Conservation (phyloP, 2,329 filamentous ascomycete genomes). For the Cladobotryum protrusum region DNA sequence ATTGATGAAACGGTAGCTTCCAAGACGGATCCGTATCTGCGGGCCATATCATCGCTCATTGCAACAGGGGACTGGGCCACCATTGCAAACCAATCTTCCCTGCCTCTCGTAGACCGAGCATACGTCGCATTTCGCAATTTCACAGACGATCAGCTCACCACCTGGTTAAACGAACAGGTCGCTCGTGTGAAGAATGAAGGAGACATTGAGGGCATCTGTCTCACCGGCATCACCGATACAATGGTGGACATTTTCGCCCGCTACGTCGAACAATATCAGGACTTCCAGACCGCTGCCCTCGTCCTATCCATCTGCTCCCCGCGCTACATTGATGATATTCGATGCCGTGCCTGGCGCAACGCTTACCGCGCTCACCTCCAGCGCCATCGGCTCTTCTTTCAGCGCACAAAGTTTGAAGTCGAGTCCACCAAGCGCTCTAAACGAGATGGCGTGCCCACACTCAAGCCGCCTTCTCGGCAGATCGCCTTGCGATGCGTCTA, state of each 20-base stretch:
- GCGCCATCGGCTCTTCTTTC: constrained; percentile 66
- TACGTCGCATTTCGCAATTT: constrained; percentile 66
- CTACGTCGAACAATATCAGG: constrained; percentile 69
- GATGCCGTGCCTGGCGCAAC: constrained; percentile 67
- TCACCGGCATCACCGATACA: constrained; percentile 69
- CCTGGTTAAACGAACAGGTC: constrained; percentile 63
- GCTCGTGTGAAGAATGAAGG: constrained; percentile 56
- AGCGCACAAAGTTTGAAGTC: constrained; percentile 71
- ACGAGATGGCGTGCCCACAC: constrained; percentile 54
- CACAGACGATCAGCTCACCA: constrained; percentile 53
- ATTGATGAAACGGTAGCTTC: constrained; percentile 54
- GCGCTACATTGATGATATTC: constrained; percentile 68
- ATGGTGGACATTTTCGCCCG: constrained; percentile 69
- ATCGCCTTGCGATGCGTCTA: constrained; percentile 71
- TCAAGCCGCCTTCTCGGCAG: constrained; percentile 60
- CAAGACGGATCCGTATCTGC: constrained; percentile 70
- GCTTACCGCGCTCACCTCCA: constrained; percentile 66
- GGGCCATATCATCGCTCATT: constrained; percentile 72
- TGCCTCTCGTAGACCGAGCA: constrained; percentile 68
- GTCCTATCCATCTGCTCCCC: constrained; percentile 69
- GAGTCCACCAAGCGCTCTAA: constrained; percentile 66
- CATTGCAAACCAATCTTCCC: constrained; percentile 65
- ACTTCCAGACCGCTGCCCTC: constrained; percentile 73
- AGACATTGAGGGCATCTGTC: constrained; percentile 69
- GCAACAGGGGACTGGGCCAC: constrained; percentile 69